Base-by-base conservation (phyloP, 495 filamentous ascomycete genomes). In the Tuber melanosporum region DNA sequence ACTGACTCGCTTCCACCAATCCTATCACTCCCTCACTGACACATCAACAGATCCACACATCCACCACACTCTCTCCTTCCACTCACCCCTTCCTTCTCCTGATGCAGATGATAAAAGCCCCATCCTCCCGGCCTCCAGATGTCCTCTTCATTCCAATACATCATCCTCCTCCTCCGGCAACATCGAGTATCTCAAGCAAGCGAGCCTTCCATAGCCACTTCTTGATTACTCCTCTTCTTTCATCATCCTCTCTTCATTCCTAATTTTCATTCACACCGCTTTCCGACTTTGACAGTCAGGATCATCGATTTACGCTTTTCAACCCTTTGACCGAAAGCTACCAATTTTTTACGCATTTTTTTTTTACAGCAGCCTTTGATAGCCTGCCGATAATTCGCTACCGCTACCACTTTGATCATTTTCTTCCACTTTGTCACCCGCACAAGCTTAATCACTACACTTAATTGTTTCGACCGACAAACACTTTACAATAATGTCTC, bases 281-380 rank as follows among this genome's bases (percentile, higher is more conserved):
- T 77, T 76, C 77, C 42, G 44, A 73, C 78, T 80, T 80, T 80
- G 78, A 80, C 39, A 80, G 78, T 75, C 76, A 70, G 78, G 74
- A 74, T 46, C 74, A 17, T 66, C 57, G 5, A 66, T 66, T 66
- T n/a, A 15, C 57, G 3, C 10, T 15, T 62, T 66, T 80, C 62
- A 73, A 36, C 75, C 15, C 62, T 76, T 71, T 43, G 75, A 76
- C 43, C 69, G 71, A 14, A 47, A 57, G n/a, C 41, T 66, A 70
- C 26, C 15, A 17, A 15, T n/a, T 70, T 77, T 43, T 41, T 75
- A 45, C 39, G 14, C 42, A 19, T n/a, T 44, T 74, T 36, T 36
- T 22, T 47, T 62, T 71, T 41, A 71, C 44, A 57, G 74, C 78
- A 66, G 57, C 14, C 57, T 80, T 80, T 80, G 78, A 80, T 71